Evolutionary conservation across 441 rosid species (phyloP), one percentile per base, ranked within the genome.

Genomic region (Bocquillonia castaneifolia): DNA sequence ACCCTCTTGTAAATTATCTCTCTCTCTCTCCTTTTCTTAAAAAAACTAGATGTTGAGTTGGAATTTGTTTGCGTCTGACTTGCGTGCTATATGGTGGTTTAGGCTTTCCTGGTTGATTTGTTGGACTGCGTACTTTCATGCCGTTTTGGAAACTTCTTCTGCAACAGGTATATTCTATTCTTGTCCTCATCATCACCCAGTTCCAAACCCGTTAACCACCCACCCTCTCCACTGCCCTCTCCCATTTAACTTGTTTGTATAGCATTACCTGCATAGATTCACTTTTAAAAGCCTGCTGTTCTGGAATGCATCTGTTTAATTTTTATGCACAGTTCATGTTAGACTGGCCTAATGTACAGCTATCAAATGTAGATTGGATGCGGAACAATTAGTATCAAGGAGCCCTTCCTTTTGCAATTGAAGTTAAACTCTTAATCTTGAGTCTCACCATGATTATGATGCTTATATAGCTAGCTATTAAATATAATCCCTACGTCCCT

Each of bases 141-240:
- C 75, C 97, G 98, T 65, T 95, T 92, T 72, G 99, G 98, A 58
- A 92, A 95, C 84, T 92, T 95, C 80, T 78, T 95, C 65, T 92
- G 96, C 83, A 92, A 92, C 69, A 89, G 97, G 98, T 92, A 77
- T 20, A 47, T 26, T 36, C 18, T 44, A 10, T 47, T 45, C 23
- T 52, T 4, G 56, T 18, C 25, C 50, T 51, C 25, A 22, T 1
- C 29, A 63, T 6, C 28, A 47, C 14, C 39, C 3, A 42, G 17
- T 42, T 42, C 47, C 14, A 10, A 15, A 10, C 47, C 14, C 13
- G 5, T 18, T 18, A 10, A 10, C 4, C 42, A 1, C 42, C 42
- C 10, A 3, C 10, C 10, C 42, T 8, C 10, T 6, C 6, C 3
- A 1, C 10, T 39, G 10, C 7, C 37, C 3, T 34, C 7, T 34